Evolutionary conservation across 352 stramenopile species (phyloP), one percentile per base, ranked within the genome.

Genomic region (Globisporangium cederbergense): DNA sequence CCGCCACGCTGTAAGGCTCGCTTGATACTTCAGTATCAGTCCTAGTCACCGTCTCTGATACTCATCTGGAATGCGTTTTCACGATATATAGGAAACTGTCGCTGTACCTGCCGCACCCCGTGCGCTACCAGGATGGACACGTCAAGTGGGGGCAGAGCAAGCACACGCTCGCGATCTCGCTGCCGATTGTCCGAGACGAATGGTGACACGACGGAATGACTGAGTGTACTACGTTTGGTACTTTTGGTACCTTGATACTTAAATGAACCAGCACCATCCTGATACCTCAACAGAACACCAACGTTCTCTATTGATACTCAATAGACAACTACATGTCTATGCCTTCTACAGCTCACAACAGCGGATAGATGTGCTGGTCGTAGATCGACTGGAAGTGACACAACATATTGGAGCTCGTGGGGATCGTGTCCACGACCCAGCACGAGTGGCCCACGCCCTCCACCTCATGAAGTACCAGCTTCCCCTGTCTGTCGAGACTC

Each of bases 111-210:
- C 88, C 88, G n/a, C 74, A 94, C 46, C 79, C 88, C 0, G 88
- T 96, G 1, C 68, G 70, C 3, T 69, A 91, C 65, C 75, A 88
- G 22, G 78, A 91, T 61, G 86, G 88, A 14, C 66, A 86, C 18
- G 88, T 84, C 6, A 86, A 87, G 62, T 96, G 86, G 88, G 78
- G 91, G 66, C 58, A 73, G 18, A 71, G 66, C 45, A 76, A 71
- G 25, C 70, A 82, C 3, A 72, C 67, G 16, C 72, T 96, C 18
- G 68, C 68, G 3, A 74, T 96, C 65, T 83, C 82, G 1, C 62
- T 96, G 1, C 85, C 87, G 9, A 91, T 93, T 42, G 75, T 92
- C 53, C 77, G 81, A 25, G 81, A 90, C 64, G 80, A 95, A 58
- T 91, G 83, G 83, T 89, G 62, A 74, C 38, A 22, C 5, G 6